These are phyloP conservation scores for Aspergillus hortae DNA, from an alignment of 2,329 filamentous ascomycete genomes.

Conservation along the genomic window DNA sequence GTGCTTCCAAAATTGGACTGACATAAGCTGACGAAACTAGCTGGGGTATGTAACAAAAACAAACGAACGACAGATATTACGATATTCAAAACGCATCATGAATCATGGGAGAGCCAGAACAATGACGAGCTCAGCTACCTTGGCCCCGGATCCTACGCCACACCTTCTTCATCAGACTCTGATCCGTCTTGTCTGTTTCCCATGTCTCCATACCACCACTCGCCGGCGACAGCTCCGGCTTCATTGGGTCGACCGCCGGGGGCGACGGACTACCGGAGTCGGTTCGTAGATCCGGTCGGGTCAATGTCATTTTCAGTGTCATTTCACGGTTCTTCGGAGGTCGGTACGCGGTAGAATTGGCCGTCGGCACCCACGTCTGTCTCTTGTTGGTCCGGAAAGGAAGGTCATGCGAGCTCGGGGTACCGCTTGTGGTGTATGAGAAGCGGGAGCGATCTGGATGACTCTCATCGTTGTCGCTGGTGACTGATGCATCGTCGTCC, in stretches of 20 bases:
- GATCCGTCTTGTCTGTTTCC: slow-evolving; percentile 41
- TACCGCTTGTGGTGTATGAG: slow-evolving; percentile 10
- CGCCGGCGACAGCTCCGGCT: slow-evolving; percentile 49
- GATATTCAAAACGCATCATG: background rate
- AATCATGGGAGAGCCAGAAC: background rate
- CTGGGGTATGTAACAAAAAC: background rate
- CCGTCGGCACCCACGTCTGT: slow-evolving; percentile 16
- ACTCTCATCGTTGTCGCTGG: slow-evolving; percentile 28
- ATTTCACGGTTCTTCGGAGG: slow-evolving; percentile 71
- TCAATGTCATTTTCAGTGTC: slow-evolving; percentile 95
- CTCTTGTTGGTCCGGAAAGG: slow-evolving; percentile 14
- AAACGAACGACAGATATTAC: slow-evolving; percentile 1
- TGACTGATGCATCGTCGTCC: slow-evolving; percentile 45
- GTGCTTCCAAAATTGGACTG: background rate
- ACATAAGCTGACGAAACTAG: background rate
- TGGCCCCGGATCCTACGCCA: slow-evolving; percentile 40
- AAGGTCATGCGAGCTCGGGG: slow-evolving; percentile 8
- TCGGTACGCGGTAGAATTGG: slow-evolving; percentile 47
- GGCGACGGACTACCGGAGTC: slow-evolving; percentile 43
- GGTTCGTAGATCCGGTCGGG: slow-evolving; percentile 73
- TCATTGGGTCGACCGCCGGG: slow-evolving; percentile 59
- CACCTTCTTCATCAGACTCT: slow-evolving; percentile 41
- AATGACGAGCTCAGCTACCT: slow-evolving; percentile 7
- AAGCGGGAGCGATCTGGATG: slow-evolving; percentile 16
- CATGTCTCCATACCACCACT: slow-evolving; percentile 41